Percentiles rank a stretch among this genome's conserved stretches.
phyloP scores from a whole-genome alignment of 1,284 basidiomycete genomes.

The Puccinia horiana region DNA sequence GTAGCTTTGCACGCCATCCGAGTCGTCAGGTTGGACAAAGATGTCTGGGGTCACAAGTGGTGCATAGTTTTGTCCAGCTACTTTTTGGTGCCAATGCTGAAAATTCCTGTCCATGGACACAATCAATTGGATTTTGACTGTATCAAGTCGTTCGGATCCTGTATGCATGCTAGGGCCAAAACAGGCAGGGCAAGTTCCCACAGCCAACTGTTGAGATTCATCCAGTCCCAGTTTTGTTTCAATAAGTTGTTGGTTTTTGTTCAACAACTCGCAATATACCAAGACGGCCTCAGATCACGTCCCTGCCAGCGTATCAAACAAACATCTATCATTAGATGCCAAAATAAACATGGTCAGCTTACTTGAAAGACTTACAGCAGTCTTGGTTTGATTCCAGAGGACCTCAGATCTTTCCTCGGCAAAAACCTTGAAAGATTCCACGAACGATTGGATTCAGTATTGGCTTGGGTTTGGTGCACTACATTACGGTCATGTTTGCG shows the following conservation, averaged over 20 bases:
- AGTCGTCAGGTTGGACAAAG: neutral
- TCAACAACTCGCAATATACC: neutral
- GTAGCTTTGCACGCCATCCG: neutral
- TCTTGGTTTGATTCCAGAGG: neutral
- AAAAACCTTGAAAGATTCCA: neutral
- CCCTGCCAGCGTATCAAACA: too few species aligned
- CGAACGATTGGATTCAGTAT: neutral
- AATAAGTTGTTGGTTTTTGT: neutral
- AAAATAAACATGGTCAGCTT: too few species aligned
- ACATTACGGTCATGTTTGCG: neutral
- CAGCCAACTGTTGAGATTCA: neutral
- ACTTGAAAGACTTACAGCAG: neutral
- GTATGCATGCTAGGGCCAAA: neutral
- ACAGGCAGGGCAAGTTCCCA: neutral
- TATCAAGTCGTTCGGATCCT: too few species aligned
- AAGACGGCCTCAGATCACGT: neutral
- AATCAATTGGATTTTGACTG: neutral
- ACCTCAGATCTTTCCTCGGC: neutral
- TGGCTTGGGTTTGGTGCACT: neutral
- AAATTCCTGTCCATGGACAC: neutral
- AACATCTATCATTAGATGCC: too few species aligned
- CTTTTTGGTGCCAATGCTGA: constrained; percentile 1
- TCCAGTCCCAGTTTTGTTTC: neutral
- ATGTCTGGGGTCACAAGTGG: neutral
- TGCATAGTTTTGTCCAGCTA: neutral